These are phyloP conservation scores for Hypoxylon subgilvum DNA, from an alignment of 495 filamentous ascomycete genomes.

Conservation along the genomic window DNA sequence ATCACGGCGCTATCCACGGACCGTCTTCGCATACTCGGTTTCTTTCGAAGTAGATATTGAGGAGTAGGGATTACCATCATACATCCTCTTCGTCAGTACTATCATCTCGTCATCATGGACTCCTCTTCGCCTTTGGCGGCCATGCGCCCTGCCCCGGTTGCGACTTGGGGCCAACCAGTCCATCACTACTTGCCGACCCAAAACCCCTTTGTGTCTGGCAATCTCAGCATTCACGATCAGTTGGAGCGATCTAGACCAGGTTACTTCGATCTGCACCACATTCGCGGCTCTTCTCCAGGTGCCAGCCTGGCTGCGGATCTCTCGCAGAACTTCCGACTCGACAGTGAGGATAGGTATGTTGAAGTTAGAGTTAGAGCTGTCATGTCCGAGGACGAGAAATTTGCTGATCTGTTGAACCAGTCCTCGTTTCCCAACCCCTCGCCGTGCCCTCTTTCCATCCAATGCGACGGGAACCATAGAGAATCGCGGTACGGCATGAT, in stretches of 20 bases:
- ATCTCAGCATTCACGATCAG: constrained; percentile 73
- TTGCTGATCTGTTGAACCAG: constrained; percentile 57
- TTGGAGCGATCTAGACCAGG: constrained; percentile 58
- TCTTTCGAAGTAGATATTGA: constrained; percentile 24
- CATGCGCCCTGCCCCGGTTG: constrained; percentile 80
- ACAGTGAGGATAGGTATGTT: constrained; percentile 78
- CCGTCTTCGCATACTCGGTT: constrained; percentile 28
- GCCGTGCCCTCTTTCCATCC: constrained; percentile 89
- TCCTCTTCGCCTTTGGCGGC: constrained; percentile 92
- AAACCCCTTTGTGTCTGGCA: constrained; percentile 64
- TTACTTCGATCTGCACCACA: constrained; percentile 76
- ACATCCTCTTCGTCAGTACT: constrained; percentile 13
- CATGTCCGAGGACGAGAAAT: constrained; percentile 12
- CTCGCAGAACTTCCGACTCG: constrained; percentile 92
- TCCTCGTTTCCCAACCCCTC: constrained; percentile 87
- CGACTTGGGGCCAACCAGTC: constrained; percentile 52
- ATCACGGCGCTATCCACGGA: constrained; percentile 21
- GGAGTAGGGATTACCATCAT: constrained; percentile 31
- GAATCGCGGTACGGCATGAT: constrained; percentile 68
- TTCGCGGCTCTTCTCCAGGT: constrained; percentile 86
- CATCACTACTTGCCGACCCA: constrained; percentile 57
- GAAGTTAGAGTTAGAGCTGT: too few relatives aligned
- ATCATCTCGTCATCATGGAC: constrained; percentile 66
- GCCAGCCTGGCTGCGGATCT: constrained; percentile 89
- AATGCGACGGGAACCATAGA: constrained; percentile 71